phyloP scores from a whole-genome alignment of 345 rosid species.

The Hirschfeldia incana region DNA sequence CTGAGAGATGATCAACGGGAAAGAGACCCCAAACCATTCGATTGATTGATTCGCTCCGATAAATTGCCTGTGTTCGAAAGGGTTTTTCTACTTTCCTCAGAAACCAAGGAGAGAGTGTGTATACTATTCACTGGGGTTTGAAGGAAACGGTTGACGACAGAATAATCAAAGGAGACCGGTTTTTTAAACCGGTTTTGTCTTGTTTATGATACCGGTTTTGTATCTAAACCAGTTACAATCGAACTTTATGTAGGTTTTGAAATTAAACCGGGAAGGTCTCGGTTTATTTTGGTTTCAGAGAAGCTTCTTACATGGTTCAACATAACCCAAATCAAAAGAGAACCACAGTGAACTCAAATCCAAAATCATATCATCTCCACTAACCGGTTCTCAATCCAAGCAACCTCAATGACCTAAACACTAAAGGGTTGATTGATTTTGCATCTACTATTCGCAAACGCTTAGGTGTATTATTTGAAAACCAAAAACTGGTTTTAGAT shows the following conservation, averaged over 20 bases:
- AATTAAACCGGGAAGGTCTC: background rate
- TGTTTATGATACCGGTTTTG: background rate
- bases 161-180: background rate
- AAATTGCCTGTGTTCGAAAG: background rate
- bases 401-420: no score
- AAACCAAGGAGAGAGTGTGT: background rate
- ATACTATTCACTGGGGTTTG: background rate
- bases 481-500: no score
- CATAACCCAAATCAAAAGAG: background rate
- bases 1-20: conserved; percentile 74
- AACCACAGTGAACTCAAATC: background rate
- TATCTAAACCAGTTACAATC: background rate
- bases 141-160: background rate
- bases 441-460: no score
- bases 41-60: conserved; percentile 22
- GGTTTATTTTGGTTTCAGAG: conserved; percentile 19
- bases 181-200: background rate
- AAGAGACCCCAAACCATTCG: conserved; percentile 82
- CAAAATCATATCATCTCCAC: no score
- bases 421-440: no score
- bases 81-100: background rate
- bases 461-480: no score
- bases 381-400: no score
- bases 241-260: background rate
- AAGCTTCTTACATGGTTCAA: background rate